Percentiles rank a stretch among this genome's conserved stretches.
These are phyloP conservation scores for Curvularia sp. DNA, from an alignment of 2,329 filamentous ascomycete genomes.

Conservation along the genomic window DNA sequence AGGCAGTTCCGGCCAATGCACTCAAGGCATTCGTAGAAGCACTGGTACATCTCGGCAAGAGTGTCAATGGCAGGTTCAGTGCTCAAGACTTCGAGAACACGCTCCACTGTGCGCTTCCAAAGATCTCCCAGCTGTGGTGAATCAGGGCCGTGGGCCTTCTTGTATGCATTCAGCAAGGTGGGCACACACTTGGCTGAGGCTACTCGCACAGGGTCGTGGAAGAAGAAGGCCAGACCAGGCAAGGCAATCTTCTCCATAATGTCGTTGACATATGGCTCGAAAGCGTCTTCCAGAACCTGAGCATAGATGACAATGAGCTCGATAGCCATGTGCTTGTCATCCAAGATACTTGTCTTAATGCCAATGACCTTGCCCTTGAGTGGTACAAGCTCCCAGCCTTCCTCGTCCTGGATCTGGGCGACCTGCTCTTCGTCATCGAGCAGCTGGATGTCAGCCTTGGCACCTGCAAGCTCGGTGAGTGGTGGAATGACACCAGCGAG, in stretches of 20 bases:
- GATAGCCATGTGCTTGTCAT: conserved; percentile 99
- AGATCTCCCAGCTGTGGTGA: conserved; percentile 81
- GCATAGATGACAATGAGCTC: conserved; percentile 97
- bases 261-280: conserved; percentile 88
- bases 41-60: conserved; percentile 98
- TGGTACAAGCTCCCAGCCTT: conserved; percentile 96
- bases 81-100: conserved; percentile 89
- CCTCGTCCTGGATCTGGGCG: conserved; percentile 89
- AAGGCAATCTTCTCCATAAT: conserved; percentile 97
- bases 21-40: conserved; percentile 98
- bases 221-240: conserved; percentile 95
- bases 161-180: conserved; percentile 90
- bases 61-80: conserved; percentile 96
- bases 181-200: conserved; percentile 95
- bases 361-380: conserved; percentile 98
- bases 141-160: conserved; percentile 83
- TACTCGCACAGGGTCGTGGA: conserved; percentile 96
- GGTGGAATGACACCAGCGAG: conserved; percentile 93
- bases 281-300: conserved; percentile 89
- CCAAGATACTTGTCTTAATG: conserved; percentile 94
- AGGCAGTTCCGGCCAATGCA: conserved; percentile 88
- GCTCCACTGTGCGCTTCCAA: conserved; percentile 85
- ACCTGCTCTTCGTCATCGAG: conserved; percentile 95
- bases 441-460: conserved; percentile 96
- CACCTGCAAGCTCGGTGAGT: conserved; percentile 85